Evolutionary conservation across 2,329 filamentous ascomycete genomes (phyloP), one percentile per base, ranked within the genome.

Genomic region (Phialemoniopsis sp.): DNA sequence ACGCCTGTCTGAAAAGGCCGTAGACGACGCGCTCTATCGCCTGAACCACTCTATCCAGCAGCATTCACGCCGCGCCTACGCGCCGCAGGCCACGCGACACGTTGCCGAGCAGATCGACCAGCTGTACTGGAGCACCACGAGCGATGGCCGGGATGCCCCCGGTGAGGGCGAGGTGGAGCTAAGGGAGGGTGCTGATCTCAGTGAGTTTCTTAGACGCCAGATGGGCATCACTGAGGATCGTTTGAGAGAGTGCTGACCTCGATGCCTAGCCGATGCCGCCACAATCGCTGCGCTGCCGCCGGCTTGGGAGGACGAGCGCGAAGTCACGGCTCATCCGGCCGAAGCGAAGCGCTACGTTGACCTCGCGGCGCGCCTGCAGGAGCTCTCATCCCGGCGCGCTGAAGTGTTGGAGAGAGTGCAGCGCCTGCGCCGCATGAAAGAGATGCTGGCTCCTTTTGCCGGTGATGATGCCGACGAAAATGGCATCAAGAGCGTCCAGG

Each of bases 81-180:
- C 80, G 13, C 74, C 81, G 0, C 80, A 85, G 49, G 81, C 83
- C n/a, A 78, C 74, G 37, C 74, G 83, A 29, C 81, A 86, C 51
- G 74, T 88, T 14, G 82, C 84, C 3, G 82, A 87, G 64, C 84
- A 89, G 63, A 79, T 89, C 32, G 81, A 86, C 58, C 61, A 63
- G 35, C 62, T 85, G 33, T 88, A 87, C 57, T 72, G 73, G 58
- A 66, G 32, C 62, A 64, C 2, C 70, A 64, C 6, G 66, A 67
- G 40, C 1, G 59, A 60, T 6, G 62, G 64, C 13, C 63, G 61
- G 5, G 67, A 71, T 30, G 65, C 66, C 29, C 53, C 51, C 9
- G 60, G 57, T 1, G 54, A 38, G 4, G 52, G 46, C 21, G 64
- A 59, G 34, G 66, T 29, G 9, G 29, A 61, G 1, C 56, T 70